Percentiles rank a stretch among this genome's conserved stretches.
phyloP scores from a whole-genome alignment of 139 green algal species.

The Coelastrella sp. region DNA sequence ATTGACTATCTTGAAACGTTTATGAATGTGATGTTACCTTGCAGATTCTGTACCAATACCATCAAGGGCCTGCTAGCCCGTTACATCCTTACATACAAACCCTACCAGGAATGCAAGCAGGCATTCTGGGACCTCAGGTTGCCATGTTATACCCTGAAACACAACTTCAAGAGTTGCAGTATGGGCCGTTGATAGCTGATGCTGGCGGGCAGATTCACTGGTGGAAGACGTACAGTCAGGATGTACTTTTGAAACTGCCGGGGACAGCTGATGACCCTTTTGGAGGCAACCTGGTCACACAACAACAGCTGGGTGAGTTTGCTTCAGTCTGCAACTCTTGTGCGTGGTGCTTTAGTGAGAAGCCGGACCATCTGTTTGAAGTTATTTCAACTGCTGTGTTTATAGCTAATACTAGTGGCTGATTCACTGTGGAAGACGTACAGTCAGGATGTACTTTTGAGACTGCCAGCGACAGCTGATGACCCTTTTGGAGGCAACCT shows the following conservation, averaged over 20 bases:
- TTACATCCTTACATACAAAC: conserved; percentile 53
- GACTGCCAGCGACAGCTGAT: conserved; percentile 28
- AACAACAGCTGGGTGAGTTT: conserved; percentile 45
- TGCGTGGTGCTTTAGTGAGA: background rate
- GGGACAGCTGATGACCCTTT: conserved; percentile 48
- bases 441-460: conserved; percentile 15
- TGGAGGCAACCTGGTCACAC: conserved; percentile 22
- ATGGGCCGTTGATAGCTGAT: conserved; percentile 16
- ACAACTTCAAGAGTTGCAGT: conserved; percentile 39
- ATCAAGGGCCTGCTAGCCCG: conserved; percentile 35
- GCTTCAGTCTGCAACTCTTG: background rate
- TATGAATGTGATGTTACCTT: background rate
- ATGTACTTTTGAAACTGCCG: conserved; percentile 42
- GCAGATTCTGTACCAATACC: conserved; percentile 58
- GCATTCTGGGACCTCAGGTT: conserved; percentile 49
- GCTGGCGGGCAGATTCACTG: conserved; percentile 44
- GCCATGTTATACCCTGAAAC: conserved; percentile 56
- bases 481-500: conserved; percentile 47
- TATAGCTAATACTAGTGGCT: conserved; percentile 24
- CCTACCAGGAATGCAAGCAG: conserved; percentile 54
- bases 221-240: conserved; percentile 6
- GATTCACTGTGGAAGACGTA: conserved; percentile 43
- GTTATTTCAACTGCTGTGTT: background rate
- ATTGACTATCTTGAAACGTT: no score
- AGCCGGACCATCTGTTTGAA: no score